Conservation (phyloP, 2,329 filamentous ascomycete genomes). For the Cladophialophora immunda region DNA sequence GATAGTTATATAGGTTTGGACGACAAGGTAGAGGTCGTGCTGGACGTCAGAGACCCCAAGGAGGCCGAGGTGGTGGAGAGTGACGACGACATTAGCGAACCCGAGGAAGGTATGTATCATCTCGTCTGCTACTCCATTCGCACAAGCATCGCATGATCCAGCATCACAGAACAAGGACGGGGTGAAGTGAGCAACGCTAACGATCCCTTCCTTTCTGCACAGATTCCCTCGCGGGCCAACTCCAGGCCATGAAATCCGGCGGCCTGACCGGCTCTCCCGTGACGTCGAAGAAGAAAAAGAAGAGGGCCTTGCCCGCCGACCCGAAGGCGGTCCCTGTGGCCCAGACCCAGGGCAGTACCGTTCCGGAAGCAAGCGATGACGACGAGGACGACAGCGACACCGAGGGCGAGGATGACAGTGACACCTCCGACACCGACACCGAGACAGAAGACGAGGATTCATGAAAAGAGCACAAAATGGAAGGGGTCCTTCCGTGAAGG, state of each 20-base stretch:
- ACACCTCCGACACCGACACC: slow-evolving; percentile 66
- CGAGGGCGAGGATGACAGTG: slow-evolving; percentile 69
- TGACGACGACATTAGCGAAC: slow-evolving; percentile 94
- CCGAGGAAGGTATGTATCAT: slow-evolving; percentile 83
- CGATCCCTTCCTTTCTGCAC: slow-evolving; percentile 11
- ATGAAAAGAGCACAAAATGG: neutral
- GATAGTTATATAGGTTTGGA: slow-evolving; percentile 97
- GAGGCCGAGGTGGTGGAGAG: slow-evolving; percentile 78
- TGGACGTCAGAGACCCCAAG: slow-evolving; percentile 87
- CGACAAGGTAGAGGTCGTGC: slow-evolving; percentile 86
- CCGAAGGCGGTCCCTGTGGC: slow-evolving; percentile 56
- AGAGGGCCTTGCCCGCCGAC: slow-evolving; percentile 67
- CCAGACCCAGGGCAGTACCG: slow-evolving; percentile 57
- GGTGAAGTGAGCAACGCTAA: slow-evolving; percentile 47
- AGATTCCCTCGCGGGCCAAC: slow-evolving; percentile 92
- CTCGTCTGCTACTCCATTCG: slow-evolving; percentile 22
- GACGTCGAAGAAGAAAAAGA: slow-evolving; percentile 65
- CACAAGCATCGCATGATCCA: slow-evolving; percentile 15
- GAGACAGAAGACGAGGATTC: slow-evolving; percentile 77
- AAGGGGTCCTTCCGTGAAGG: neutral
- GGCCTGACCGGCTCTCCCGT: slow-evolving; percentile 60
- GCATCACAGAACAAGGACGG: neutral
- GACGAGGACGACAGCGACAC: slow-evolving; percentile 68
- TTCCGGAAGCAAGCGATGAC: slow-evolving; percentile 54
- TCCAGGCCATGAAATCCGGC: slow-evolving; percentile 81